These are phyloP conservation scores for Pseudogymnoascus sp. DNA, from an alignment of 2,329 filamentous ascomycete genomes.

Conservation along the genomic window DNA sequence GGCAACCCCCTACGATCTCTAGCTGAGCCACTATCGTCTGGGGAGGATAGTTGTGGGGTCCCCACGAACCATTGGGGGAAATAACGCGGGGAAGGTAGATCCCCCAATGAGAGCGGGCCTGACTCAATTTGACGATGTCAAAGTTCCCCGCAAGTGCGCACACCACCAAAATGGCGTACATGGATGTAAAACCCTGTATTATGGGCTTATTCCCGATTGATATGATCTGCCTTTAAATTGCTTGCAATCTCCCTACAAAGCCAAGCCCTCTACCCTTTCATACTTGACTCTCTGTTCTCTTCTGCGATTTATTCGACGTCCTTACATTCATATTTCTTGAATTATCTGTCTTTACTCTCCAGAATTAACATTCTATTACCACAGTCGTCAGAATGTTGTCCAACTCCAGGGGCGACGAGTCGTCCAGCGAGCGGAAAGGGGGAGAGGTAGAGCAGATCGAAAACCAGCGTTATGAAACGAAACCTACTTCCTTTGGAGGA, in stretches of 20 bases:
- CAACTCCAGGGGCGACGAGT: neutral
- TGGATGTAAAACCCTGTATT: neutral
- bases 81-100: neutral
- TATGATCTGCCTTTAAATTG: neutral
- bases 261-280: neutral
- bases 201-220: neutral
- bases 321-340: neutral
- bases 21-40: neutral
- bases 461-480: neutral
- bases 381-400: neutral
- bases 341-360: neutral
- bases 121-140: slow-evolving; percentile 1
- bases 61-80: neutral
- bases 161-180: neutral
- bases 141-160: neutral
- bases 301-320: neutral
- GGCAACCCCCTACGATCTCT: neutral
- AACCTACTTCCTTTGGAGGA: slow-evolving; percentile 13
- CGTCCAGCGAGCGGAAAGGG: slow-evolving; percentile 11
- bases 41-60: neutral
- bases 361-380: neutral
- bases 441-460: slow-evolving; percentile 17
- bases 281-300: neutral
- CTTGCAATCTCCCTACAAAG: neutral
- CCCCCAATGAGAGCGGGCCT: neutral